Base-by-base conservation (phyloP, 1,284 basidiomycete genomes). In the Termitomyces sp. region DNA sequence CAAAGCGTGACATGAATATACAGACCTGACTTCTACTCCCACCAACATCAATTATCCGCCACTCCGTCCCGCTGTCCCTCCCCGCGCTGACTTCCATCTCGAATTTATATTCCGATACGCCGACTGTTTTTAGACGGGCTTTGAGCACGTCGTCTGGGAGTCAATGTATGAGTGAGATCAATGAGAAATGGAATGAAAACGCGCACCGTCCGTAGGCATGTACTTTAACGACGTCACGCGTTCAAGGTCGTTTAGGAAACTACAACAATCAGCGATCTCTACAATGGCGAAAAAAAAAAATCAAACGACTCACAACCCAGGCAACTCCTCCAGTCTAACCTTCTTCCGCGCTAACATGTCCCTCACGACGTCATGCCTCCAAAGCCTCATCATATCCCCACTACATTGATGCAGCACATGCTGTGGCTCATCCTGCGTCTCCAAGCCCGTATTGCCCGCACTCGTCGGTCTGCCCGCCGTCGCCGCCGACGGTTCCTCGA, bases 21-120 rank as follows among this genome's bases (percentile, higher is more conserved):
- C 26, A 5, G 64, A 84, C 83, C 76, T 86, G 84, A 62, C 83
- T 84, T 57, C 87, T 74, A 59, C 84, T 85, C 39, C 87, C 87
- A 16, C 88, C 87, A 37, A 90, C 88, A 60, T 90, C 87, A 40
- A 88, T 80, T 57, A 90, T 88, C 51, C 85, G 76, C 87, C 87
- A 90, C 62, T 89, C 86, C 1, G 83, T 82, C 2, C 84, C 86
- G 53, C 76, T 79, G 59, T 88, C 86, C 50, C 81, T 72, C 9
- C 84, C 84, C 10, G 80, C 75, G 24, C 72, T 69, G 3, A 85
- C 79, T 64, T 88, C 86, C 80, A 89, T 86, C 68, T 87, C 81
- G 61, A 88, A 90, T 63, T 77, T 81, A 68, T 89, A 86, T 66
- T 89, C 86, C 5, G 81, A 82, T 10, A 88, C 85, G 3, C 86